Base-by-base conservation (phyloP, 768 basidiomycete genomes). In the Xerocomellus intermedius region DNA sequence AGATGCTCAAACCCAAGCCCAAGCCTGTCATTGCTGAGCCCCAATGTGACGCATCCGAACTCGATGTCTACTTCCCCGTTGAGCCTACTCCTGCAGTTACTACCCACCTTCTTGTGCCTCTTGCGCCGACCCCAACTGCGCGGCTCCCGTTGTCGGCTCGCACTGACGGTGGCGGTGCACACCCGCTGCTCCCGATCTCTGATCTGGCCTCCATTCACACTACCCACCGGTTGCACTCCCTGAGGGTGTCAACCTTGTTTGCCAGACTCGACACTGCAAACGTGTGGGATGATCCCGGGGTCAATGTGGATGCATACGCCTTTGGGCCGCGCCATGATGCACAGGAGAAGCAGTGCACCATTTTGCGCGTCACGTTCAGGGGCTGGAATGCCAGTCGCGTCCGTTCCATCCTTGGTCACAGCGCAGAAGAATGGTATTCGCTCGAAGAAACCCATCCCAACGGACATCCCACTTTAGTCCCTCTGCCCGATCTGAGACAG, bases 341-440 rank as follows among this genome's bases (percentile, higher is more conserved):
- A 35, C 53, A 66, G 4, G 78, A 79, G 42, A 86, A 81, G 16
- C 79, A 84, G 6, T 87, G 86, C 60, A 86, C 83, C 17, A 63
- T 87, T 30, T 75, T 91, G 13, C 82, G 81, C 48, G 77, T 94
- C 44, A 80, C 82, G 33, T 89, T 94, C 64, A 72, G 74, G 17
- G 91, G 91, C 3, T 94, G 91, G 89, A 79, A 81, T 4, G 80
- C 80, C 59, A 73, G 74, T 12, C 80, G 82, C 44, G 88, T 92
- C 8, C 75, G 86, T 41, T 70, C 79, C 44, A 77, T 91, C 19
- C 77, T 91, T 13, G 91, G 91, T 13, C 83, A 88, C 65, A 83
- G 82, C 30, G 82, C 85, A 17, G 80, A 77, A 8, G 86, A 85
- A 0, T 93, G 91, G 90, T 92, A 89, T 71, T 75, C 78, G 0